phyloP scores from a whole-genome alignment of 495 filamentous ascomycete genomes.

The Halenospora varia region DNA sequence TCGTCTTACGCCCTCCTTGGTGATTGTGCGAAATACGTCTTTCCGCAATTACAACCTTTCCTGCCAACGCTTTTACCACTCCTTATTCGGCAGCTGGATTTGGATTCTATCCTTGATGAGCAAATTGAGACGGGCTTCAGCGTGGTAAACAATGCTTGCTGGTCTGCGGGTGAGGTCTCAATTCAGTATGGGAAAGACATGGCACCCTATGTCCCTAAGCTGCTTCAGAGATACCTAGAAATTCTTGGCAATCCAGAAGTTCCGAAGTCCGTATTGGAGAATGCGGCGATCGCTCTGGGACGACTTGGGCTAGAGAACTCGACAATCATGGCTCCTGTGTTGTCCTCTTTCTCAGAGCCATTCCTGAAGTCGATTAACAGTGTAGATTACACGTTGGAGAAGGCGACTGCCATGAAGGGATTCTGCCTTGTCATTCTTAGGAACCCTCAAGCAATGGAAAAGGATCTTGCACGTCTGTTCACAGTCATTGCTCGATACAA shows the following conservation, averaged over 20 bases:
- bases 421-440: conserved; percentile 79
- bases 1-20: conserved; percentile 94
- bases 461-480: conserved; percentile 77
- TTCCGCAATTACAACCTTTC: conserved; percentile 72
- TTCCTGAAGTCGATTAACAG: conserved; percentile 81
- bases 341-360: conserved; percentile 73
- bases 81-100: conserved; percentile 80
- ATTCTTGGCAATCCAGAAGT: conserved; percentile 82
- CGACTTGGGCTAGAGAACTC: conserved; percentile 81
- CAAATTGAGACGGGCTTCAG: conserved; percentile 76
- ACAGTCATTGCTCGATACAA: conserved; percentile 71
- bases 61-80: conserved; percentile 70
- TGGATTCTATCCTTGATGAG: conserved; percentile 69
- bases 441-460: conserved; percentile 92
- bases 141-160: conserved; percentile 97
- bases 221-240: conserved; percentile 68
- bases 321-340: conserved; percentile 70
- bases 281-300: conserved; percentile 90
- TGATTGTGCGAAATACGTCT: conserved; percentile 95
- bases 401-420: conserved; percentile 86
- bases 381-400: conserved; percentile 88
- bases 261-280: conserved; percentile 89
- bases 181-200: conserved; percentile 70
- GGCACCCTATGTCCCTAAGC: conserved; percentile 68
- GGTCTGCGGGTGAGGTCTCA: conserved; percentile 92